Evolutionary conservation across 1,139 yeast species (phyloP), one percentile per base, ranked within the genome.

Genomic region (Spencermartinsiella ligniputridi): DNA sequence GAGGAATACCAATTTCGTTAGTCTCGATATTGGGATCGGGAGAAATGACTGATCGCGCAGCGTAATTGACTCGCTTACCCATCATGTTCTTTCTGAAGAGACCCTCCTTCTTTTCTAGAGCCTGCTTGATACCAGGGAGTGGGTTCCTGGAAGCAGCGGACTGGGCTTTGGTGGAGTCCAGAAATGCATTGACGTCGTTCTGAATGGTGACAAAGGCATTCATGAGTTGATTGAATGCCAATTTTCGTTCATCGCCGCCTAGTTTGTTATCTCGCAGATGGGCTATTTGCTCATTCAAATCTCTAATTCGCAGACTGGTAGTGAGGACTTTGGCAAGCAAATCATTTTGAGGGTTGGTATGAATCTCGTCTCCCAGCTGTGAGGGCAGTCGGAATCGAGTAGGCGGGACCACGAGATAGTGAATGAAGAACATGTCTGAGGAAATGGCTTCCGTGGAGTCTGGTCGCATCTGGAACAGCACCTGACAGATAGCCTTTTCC

Each of bases 41-140:
- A 4, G 98, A 90, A 69, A 94, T 94, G 58, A 94, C 99, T 12
- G 98, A 90, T 68, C 99, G 87, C 41, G 98, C 98, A 49, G 98
- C 97, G 61, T 86, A 90, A 66, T 94, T 94, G 49, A 94, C 99
- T 73, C 99, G 88, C 75, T 94, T 94, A 67, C 99, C 99, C 98
- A 94, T 94, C 98, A 94, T 92, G 62, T 94, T 96, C 67, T 90
- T 92, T 74, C 99, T 82, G 74, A 92, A 92, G 56, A 92, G 75
- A 66, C 99, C 99, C 70, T 94, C 98, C 66, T 94, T 94, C 82
- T 94, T 92, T 70, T 94, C 99, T 61, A 94, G 74, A 3, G 96
- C 96, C 73, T 94, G 98, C 66, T 94, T 92, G 58, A 94, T 80
- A 72, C 99, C 99, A 2, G 99, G 98, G 41, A 78, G 77, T 36